Conservation (phyloP, 1,139 yeast genomes). For the Suhomyces panamericanus region DNA sequence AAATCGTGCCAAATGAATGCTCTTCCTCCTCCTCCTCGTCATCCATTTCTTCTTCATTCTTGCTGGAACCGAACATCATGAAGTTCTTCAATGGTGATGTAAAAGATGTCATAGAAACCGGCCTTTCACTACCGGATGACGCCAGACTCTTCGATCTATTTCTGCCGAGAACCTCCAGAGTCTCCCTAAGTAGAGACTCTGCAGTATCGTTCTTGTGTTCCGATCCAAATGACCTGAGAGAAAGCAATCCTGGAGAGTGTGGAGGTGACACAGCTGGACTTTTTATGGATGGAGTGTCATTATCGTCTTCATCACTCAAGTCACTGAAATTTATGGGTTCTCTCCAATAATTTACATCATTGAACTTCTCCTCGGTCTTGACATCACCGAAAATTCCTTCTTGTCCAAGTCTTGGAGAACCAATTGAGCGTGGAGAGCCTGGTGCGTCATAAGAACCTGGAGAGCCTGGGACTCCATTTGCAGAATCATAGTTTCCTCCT, state of each 20-base stretch:
- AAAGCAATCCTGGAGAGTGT: conserved; percentile 19
- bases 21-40: conserved; percentile 14
- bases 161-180: conserved; percentile 2
- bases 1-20: not conserved
- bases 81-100: conserved; percentile 47
- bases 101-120: conserved; percentile 39
- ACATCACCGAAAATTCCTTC: conserved; percentile 25
- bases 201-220: conserved; percentile 4
- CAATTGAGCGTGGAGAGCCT: conserved; percentile 19
- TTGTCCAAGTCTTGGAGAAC: conserved; percentile 20
- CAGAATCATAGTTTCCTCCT: not conserved
- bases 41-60: conserved; percentile 14
- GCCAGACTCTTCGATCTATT: conserved; percentile 12
- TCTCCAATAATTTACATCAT: conserved; percentile 92
- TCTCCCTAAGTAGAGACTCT: conserved; percentile 2
- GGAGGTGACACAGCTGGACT: conserved; percentile 11
- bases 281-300: not conserved
- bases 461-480: not conserved
- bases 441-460: conserved; percentile 9
- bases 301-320: conserved; percentile 47
- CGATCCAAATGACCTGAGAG: conserved; percentile 17
- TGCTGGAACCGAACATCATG: conserved; percentile 36
- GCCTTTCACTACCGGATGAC: conserved; percentile 20
- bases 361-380: conserved; percentile 59
- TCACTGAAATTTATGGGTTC: conserved; percentile 66